These are phyloP conservation scores for Pythium guiyangense DNA, from an alignment of 352 stramenopile species.

Conservation along the genomic window DNA sequence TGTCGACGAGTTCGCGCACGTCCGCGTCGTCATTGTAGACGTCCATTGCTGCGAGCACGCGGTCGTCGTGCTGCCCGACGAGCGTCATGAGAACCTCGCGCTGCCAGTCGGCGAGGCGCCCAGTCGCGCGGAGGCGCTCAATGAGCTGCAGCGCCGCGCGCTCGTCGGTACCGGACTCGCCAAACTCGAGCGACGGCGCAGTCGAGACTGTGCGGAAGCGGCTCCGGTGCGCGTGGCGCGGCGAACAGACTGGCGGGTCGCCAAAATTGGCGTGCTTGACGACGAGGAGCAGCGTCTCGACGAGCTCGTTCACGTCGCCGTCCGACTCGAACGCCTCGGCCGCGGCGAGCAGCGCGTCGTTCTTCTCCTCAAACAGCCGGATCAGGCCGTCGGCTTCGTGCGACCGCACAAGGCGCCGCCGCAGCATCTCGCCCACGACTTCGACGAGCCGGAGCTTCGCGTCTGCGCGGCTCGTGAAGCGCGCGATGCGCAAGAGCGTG, in stretches of 20 bases:
- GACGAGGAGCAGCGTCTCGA: constrained; percentile 75
- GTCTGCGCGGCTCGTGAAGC: constrained; percentile 46
- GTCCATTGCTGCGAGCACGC: constrained; percentile 49
- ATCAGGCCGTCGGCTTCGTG: constrained; percentile 64
- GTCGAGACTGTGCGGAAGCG: neutral
- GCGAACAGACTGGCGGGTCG: constrained; percentile 18
- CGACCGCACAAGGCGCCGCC: constrained; percentile 33
- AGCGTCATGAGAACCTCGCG: constrained; percentile 54
- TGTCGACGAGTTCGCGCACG: constrained; percentile 43
- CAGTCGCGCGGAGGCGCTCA: constrained; percentile 26
- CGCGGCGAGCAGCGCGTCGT: constrained; percentile 65
- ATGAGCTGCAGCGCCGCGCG: constrained; percentile 25
- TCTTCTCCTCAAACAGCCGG: constrained; percentile 54
- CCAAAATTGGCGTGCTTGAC: constrained; percentile 79
- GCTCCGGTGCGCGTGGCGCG: constrained; percentile 3
- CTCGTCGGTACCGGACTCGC: constrained; percentile 17
- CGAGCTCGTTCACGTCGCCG: constrained; percentile 65
- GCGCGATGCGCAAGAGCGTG: constrained; percentile 45
- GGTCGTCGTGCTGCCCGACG: constrained; percentile 33
- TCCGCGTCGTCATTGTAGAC: constrained; percentile 50
- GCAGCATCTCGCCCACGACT: constrained; percentile 69
- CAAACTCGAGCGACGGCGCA: constrained; percentile 7
- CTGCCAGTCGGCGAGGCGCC: constrained; percentile 45
- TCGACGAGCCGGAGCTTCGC: constrained; percentile 46
- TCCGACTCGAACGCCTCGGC: constrained; percentile 74